Conservation (phyloP, 129 eudicot genomes). For the Erigeron canadensis region DNA sequence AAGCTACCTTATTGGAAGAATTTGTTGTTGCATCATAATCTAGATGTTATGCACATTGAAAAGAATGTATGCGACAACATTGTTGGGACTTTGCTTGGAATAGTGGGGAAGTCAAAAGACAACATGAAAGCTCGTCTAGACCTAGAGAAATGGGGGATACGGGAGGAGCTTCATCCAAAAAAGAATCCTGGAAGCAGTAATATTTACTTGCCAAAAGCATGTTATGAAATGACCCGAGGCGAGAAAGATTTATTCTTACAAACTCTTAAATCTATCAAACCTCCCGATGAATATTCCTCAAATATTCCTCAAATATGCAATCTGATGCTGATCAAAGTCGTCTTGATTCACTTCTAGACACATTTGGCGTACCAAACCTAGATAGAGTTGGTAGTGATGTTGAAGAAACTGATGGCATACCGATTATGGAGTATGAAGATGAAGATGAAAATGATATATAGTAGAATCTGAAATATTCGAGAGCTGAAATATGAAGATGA, state of each 20-base stretch:
- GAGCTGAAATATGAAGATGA: no score
- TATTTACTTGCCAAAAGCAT: neutral
- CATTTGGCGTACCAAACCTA: no score
- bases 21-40: slow-evolving; percentile 6
- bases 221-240: neutral
- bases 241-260: slow-evolving; percentile 4
- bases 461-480: no score
- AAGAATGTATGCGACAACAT: slow-evolving; percentile 14
- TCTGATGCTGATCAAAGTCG: no score
- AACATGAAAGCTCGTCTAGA: neutral
- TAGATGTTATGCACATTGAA: slow-evolving; percentile 15
- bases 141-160: neutral
- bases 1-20: slow-evolving; percentile 15
- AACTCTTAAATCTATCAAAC: neutral
- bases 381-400: no score
- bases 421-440: no score
- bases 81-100: slow-evolving; percentile 1
- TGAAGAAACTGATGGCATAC: no score
- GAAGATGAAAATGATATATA: no score
- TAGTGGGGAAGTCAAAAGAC: slow-evolving; percentile 6
- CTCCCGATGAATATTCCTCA: no score
- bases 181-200: neutral
- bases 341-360: no score
- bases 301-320: no score
- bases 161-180: slow-evolving; percentile 1